These are phyloP conservation scores for Crithidia brevicula DNA, from an alignment of 208 protist species.

Conservation along the genomic window DNA sequence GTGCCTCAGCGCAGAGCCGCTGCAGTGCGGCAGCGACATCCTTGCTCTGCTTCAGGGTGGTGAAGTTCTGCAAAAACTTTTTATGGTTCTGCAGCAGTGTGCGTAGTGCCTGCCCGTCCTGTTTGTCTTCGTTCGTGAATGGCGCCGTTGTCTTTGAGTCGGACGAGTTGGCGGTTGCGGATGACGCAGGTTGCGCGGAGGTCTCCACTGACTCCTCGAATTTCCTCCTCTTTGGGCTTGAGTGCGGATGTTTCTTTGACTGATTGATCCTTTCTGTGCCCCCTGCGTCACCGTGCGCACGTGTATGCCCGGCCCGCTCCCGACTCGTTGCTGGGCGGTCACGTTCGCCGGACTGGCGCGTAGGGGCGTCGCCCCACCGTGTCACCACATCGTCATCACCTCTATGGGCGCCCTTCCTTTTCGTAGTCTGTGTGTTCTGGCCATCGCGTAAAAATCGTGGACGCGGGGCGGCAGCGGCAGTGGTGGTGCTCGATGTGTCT, in stretches of 20 bases:
- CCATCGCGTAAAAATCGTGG: background rate
- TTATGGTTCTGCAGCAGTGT: conserved; percentile 44
- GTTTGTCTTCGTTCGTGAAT: no score
- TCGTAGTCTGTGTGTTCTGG: background rate
- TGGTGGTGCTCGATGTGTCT: no score
- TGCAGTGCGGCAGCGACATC: conserved; percentile 38
- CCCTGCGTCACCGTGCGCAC: no score
- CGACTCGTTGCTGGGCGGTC: no score
- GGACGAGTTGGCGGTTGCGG: no score
- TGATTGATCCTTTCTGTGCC: no score
- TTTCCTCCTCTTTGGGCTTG: no score
- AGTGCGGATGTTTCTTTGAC: no score
- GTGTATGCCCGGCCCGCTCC: no score
- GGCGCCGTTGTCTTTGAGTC: no score
- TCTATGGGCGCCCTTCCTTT: background rate
- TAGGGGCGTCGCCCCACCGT: background rate
- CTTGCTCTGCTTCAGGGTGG: conserved; percentile 28
- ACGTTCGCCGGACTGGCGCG: background rate
- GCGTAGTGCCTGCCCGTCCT: conserved; percentile 18
- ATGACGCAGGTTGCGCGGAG: no score
- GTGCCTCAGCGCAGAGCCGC: conserved; percentile 38
- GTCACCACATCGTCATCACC: background rate
- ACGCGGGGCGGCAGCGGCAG: background rate
- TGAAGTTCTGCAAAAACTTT: conserved; percentile 46
- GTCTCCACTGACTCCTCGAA: no score